Evolutionary conservation across 2,329 filamentous ascomycete genomes (phyloP).

Genomic region (Ophiostoma sp.): DNA sequence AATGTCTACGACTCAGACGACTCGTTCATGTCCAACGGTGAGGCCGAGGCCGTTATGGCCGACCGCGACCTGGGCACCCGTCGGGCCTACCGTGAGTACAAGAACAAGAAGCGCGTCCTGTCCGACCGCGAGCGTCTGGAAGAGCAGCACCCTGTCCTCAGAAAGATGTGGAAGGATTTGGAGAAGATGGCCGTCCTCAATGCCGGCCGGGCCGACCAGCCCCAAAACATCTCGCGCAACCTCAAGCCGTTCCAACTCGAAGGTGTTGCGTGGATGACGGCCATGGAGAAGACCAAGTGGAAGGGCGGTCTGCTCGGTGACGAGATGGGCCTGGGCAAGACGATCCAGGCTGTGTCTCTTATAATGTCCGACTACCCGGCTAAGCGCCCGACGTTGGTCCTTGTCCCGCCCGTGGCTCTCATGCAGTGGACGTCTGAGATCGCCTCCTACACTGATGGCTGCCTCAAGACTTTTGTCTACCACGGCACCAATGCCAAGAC

Average conservation of each 20-base stretch:
- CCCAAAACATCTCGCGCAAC: constrained; percentile 73
- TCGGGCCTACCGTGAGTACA: constrained; percentile 39
- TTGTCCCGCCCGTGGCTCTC: constrained; percentile 88
- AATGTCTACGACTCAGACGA: background rate
- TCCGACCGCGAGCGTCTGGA: constrained; percentile 69
- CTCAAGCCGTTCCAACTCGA: constrained; percentile 94
- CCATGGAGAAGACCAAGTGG: constrained; percentile 82
- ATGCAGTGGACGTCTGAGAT: constrained; percentile 95
- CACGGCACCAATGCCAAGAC: constrained; percentile 84
- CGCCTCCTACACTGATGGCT: constrained; percentile 78
- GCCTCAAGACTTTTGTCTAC: constrained; percentile 85
- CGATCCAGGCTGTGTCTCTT: constrained; percentile 94
- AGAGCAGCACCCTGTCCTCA: constrained; percentile 72
- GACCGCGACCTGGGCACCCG: constrained; percentile 31
- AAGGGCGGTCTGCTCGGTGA: constrained; percentile 90
- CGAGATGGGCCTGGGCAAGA: constrained; percentile 99
- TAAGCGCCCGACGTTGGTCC: constrained; percentile 77
- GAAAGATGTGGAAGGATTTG: constrained; percentile 81
- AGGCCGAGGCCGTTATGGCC: background rate
- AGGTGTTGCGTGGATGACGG: constrained; percentile 90
- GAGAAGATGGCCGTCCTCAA: constrained; percentile 67
- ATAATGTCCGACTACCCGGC: constrained; percentile 97
- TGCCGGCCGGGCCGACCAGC: constrained; percentile 65
- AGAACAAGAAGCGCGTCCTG: constrained; percentile 35
- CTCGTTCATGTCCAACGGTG: background rate